Evolutionary conservation across 345 rosid species (phyloP), one percentile per base, ranked within the genome.

Genomic region (Populus ilicifolia): DNA sequence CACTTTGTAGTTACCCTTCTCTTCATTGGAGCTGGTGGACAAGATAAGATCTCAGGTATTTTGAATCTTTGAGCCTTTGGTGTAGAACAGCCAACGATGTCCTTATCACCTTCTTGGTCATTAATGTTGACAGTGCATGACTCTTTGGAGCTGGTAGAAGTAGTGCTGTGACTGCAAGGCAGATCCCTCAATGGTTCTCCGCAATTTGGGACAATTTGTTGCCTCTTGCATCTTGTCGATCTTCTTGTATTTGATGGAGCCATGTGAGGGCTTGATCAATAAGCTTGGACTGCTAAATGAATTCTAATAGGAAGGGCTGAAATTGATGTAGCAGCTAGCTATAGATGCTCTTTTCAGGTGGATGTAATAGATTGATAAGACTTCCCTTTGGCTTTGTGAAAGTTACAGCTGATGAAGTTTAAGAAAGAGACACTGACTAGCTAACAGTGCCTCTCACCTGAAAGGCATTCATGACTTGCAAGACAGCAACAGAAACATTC

Each of bases 1-100:
- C 35, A 66, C 12, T 65, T 73, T 44, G 78, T 71, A 63, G 64
- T 21, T 8, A 61, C 75, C 77, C 81, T 80, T 77, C 56, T 79
- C 82, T 87, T 87, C 86, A 81, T 79, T 23, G 79, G 79, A 56
- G 89, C 87, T 43, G 85, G 76, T 50, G 86, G 87, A 56, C 89
- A 83, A 4, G 84, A 43, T 35, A 83, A 46, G 12, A 5, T 52
- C 72, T 81, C 71, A 0, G 84, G 84, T 38, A 83, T 83, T 73
- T 70, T 83, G 63, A 83, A 84, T 71, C 79, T 85, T 56, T 70
- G 29, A 73, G 78, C 81, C 69, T 83, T 85, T 1, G 88, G 85
- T 20, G 79, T 76, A 35, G 78, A 75, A 23, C 70, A 75, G 21
- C 27, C 33, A 11, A 6, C 4, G 17, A 35, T 35, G 38, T 35